Percentiles rank a stretch among this genome's conserved stretches.
phyloP scores from a whole-genome alignment of 768 basidiomycete genomes.

The Tylopilus rubrobrunneus region DNA sequence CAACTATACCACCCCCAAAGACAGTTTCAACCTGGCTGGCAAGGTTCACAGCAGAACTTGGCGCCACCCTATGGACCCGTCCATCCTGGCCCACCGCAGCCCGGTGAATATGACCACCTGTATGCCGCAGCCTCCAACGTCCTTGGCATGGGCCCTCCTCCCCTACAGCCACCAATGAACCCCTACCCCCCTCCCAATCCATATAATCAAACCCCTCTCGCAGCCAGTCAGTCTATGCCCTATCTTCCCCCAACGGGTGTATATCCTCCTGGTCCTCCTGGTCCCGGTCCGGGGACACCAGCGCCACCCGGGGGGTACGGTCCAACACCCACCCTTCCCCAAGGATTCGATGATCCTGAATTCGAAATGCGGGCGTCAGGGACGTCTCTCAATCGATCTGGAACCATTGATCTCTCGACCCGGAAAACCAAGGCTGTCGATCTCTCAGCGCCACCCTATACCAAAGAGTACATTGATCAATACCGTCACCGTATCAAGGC shows the following conservation, averaged over 20 bases:
- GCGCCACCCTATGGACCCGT: constrained; percentile 17
- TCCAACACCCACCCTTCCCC: constrained; percentile 25
- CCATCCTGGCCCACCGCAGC: constrained; percentile 23
- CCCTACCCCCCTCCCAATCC: constrained; percentile 21
- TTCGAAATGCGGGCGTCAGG: constrained; percentile 50
- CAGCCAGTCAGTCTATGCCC: constrained; percentile 29
- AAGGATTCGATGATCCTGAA: constrained; percentile 41
- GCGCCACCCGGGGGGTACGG: constrained; percentile 18
- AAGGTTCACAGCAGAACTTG: constrained; percentile 24
- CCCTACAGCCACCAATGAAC: constrained; percentile 17
- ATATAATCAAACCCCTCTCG: constrained; percentile 22
- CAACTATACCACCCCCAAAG: constrained; percentile 15
- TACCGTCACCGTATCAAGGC: constrained; percentile 96
- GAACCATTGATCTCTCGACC: constrained; percentile 53
- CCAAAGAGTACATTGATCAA: constrained; percentile 95
- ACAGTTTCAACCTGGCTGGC: constrained; percentile 26
- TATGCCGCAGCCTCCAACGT: constrained; percentile 79
- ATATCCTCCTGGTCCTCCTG: constrained; percentile 21
- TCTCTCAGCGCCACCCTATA: constrained; percentile 79
- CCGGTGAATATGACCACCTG: constrained; percentile 51
- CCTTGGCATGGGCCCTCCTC: constrained; percentile 69
- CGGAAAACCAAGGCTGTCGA: constrained; percentile 80
- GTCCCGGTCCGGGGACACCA: constrained; percentile 16
- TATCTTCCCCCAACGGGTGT: constrained; percentile 30
- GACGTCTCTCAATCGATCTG: constrained; percentile 48